A percentile compares a stretch with the other conserved stretches of the same genome.
phyloP scores from a whole-genome alignment of 2,329 filamentous ascomycete genomes.

The Neodidymelliopsis sp. region DNA sequence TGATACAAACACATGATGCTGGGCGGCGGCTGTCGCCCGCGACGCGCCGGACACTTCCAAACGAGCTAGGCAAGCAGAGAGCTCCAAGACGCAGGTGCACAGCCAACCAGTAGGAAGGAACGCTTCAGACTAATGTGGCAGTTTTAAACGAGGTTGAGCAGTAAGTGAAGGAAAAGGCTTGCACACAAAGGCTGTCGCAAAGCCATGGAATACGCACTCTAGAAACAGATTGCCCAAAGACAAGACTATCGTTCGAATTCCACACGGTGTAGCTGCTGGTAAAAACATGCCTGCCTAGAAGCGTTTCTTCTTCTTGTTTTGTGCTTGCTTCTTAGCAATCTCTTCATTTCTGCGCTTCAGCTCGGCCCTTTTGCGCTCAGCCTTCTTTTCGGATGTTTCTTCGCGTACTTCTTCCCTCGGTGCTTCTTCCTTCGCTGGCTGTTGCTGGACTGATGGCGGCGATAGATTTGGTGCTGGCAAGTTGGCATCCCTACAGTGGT shows the following conservation, averaged over 20 bases:
- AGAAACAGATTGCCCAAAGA: no score
- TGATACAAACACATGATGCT: conserved; percentile 46
- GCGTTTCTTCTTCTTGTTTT: conserved; percentile 45
- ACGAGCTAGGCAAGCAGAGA: not conserved
- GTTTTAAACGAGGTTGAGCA: no score
- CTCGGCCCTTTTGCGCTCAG: conserved; percentile 63
- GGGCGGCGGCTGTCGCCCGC: conserved; percentile 16
- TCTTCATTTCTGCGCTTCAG: conserved; percentile 64
- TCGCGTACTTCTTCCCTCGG: conserved; percentile 30
- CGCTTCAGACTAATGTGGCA: no score
- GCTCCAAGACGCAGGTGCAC: not conserved
- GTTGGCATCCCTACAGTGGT: conserved; percentile 7
- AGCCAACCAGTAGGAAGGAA: no score
- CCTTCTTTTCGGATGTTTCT: conserved; percentile 59
- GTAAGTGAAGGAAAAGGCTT: no score
- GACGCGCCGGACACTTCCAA: conserved; percentile 14
- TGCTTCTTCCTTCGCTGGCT: conserved; percentile 11
- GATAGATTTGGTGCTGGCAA: conserved; percentile 21
- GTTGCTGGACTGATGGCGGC: conserved; percentile 11
- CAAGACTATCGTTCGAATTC: no score
- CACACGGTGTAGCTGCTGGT: no score
- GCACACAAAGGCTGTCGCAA: no score
- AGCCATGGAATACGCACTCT: no score
- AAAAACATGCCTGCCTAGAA: no score
- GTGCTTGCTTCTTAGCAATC: conserved; percentile 60